Evolutionary conservation across 768 basidiomycete genomes (phyloP).

Genomic region (Russula foetens): DNA sequence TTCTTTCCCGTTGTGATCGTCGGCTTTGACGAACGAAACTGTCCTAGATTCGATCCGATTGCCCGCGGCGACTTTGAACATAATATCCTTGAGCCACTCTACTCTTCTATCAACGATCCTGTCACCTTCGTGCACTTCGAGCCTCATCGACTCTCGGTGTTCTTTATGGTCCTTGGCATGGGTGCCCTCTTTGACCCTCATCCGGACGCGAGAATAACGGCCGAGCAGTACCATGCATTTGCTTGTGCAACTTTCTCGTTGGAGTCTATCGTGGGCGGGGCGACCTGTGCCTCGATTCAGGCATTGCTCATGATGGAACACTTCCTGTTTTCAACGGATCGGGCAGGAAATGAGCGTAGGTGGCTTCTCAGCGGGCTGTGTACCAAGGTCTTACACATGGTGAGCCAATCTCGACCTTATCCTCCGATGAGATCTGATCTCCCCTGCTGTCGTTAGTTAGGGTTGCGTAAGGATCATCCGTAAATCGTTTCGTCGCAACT

Average conservation of each 20-base stretch:
- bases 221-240: conserved; percentile 40
- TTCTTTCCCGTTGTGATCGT: not conserved
- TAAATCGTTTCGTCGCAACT: not conserved
- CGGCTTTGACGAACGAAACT: not conserved
- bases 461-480: conserved; percentile 37
- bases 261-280: conserved; percentile 37
- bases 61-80: conserved; percentile 34
- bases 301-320: conserved; percentile 38
- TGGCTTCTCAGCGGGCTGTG: conserved; percentile 43
- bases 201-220: conserved; percentile 24
- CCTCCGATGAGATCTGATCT: conserved; percentile 1
- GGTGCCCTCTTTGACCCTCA: conserved; percentile 39
- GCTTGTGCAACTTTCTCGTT: conserved; percentile 41
- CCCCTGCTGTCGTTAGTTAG: conserved; percentile 32
- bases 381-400: conserved; percentile 36
- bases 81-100: conserved; percentile 37
- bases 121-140: conserved; percentile 31
- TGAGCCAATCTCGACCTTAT: conserved; percentile 24
- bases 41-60: conserved; percentile 40
- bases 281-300: conserved; percentile 40
- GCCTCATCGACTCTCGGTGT: conserved; percentile 41
- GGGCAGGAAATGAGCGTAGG: conserved; percentile 36
- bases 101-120: conserved; percentile 26
- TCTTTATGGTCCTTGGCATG: conserved; percentile 44
- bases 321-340: conserved; percentile 36